Base-by-base conservation (phyloP, 139 green algal species). In the Haematococcus sp. region DNA sequence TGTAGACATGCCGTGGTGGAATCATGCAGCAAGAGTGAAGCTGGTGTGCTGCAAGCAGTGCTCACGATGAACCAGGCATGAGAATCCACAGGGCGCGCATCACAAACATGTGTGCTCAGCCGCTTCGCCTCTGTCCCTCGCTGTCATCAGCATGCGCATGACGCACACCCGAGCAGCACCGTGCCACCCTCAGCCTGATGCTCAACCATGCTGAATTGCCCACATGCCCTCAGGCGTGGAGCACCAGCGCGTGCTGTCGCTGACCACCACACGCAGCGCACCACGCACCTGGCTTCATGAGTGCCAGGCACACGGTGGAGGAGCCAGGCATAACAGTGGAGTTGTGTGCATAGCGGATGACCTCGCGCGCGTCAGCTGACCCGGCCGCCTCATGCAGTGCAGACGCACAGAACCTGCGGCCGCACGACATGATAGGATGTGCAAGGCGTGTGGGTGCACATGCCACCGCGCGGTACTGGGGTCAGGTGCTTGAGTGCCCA, bases 281-380 rank as follows among this genome's bases (percentile, higher is more conserved):
- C 40, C 7, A 7, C 73, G 28, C 30, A 30, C 55, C 40, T 28
- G 77, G 77, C 66, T 77, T 76, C 77, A 83, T 79, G 35, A 84
- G 31, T 13, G 73, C 79, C 27, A 88, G 56, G 23, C 64, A 58
- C 9, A 83, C 70, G 16, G 82, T 84, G 7, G 73, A 77, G 34
- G 54, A 71, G 22, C 76, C 83, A 9, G 76, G 65, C 73, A 81
- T 77, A 46, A 73, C 76, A 3, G 78, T 83, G 1, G 46, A 63
- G 60, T 77, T 55, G 78, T 89, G 84, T 11, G 78, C 77, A 58
- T 85, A 73, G 16, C 84, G 75, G 63, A 89, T 82, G 32, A 87
- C 72, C 23, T 81, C 78, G 23, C 75, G 61, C 0, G 79, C 58
- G 49, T 83, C 76, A 23, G 76, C 55, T 20, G 59, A 43, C 4